A percentile compares a stretch with the other conserved stretches of the same genome.
Conservation (phyloP, 176 grass and related monocot genomes). For the Lolium perenne region DNA sequence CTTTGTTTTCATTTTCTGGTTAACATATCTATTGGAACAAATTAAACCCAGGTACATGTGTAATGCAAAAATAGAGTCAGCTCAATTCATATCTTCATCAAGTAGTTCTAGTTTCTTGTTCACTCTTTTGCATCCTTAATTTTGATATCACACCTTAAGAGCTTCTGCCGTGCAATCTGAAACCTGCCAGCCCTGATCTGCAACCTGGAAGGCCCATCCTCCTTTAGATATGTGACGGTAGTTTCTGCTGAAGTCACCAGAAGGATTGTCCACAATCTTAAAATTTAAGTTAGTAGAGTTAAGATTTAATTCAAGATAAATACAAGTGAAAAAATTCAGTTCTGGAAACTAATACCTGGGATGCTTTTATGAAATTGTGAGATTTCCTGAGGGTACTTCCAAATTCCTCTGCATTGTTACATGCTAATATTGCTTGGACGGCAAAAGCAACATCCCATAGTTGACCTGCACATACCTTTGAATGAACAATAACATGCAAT, state of each 20-base stretch:
- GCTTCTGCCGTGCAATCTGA: constrained; percentile 91
- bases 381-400: constrained; percentile 64
- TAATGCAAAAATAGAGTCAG: not conserved
- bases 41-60: not conserved
- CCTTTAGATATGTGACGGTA: constrained; percentile 78
- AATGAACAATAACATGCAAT: constrained; percentile 1
- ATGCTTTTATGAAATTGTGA: constrained; percentile 67
- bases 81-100: not conserved
- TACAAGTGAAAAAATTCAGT: constrained; percentile 23
- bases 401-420: constrained; percentile 53
- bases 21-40: constrained; percentile 8
- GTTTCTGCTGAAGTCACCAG: constrained; percentile 61
- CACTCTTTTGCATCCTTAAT: not conserved
- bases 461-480: constrained; percentile 53
- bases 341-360: constrained; percentile 58
- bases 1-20: constrained; percentile 6
- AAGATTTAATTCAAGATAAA: constrained; percentile 38
- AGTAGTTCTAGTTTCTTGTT: not conserved
- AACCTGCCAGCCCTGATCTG: constrained; percentile 75
- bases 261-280: constrained; percentile 68
- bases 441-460: constrained; percentile 76
- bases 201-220: constrained; percentile 72
- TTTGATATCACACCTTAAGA: constrained; percentile 59
- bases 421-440: constrained; percentile 74
- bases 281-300: constrained; percentile 48